Evolutionary conservation across 257 asterid species (phyloP).

Genomic region (Nicotiana paniculata): DNA sequence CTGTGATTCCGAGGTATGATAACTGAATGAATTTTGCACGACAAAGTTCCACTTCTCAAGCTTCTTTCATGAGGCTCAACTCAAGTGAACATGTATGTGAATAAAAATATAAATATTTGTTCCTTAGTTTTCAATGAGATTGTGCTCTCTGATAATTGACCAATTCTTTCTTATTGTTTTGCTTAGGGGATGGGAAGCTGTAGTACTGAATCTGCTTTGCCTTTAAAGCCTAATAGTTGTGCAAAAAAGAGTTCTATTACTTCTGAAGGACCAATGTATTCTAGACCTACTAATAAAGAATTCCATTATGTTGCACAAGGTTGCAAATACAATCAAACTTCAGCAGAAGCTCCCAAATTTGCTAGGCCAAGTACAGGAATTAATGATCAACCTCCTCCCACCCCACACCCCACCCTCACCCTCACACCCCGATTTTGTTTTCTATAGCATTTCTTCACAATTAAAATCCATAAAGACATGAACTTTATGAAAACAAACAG

Average conservation of each 20-base stretch:
- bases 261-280: slow-evolving; percentile 46
- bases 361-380: slow-evolving; percentile 38
- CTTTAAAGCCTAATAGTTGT: slow-evolving; percentile 28
- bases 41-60: slow-evolving; percentile 60
- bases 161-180: background rate
- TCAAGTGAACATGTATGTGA: slow-evolving; percentile 38
- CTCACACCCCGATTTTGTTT: too few species aligned
- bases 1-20: slow-evolving; percentile 53
- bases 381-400: background rate
- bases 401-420: too few species aligned
- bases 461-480: background rate
- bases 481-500: background rate
- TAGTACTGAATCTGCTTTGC: slow-evolving; percentile 18
- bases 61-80: slow-evolving; percentile 59
- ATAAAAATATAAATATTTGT: background rate
- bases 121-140: background rate
- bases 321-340: slow-evolving; percentile 20
- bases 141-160: background rate
- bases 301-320: slow-evolving; percentile 23
- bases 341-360: slow-evolving; percentile 42
- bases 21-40: slow-evolving; percentile 61
- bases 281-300: slow-evolving; percentile 42
- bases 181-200: slow-evolving; percentile 32
- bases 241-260: slow-evolving; percentile 15
- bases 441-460: background rate